Conservation (phyloP, 352 stramenopile species). For the Globisporangium iwayamae region DNA sequence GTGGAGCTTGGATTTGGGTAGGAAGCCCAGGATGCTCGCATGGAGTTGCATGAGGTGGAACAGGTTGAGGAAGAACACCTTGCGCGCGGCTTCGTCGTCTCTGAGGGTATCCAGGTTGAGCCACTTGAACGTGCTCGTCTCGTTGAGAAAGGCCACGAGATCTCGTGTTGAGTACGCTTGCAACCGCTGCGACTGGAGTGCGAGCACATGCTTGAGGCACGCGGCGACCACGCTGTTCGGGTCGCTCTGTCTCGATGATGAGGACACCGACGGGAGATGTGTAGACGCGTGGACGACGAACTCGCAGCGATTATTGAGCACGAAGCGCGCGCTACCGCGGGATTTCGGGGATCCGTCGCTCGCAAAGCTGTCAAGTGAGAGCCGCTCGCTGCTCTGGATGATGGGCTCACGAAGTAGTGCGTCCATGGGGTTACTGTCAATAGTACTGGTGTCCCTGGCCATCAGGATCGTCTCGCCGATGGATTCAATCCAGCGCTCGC, state of each 20-base stretch:
- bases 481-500: slow-evolving; percentile 26
- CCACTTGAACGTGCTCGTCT: slow-evolving; percentile 29
- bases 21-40: slow-evolving; percentile 33
- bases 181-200: slow-evolving; percentile 18
- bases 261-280: not conserved
- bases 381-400: slow-evolving; percentile 11
- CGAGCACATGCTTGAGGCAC: slow-evolving; percentile 18
- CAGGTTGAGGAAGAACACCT: slow-evolving; percentile 57
- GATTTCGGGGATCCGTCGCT: slow-evolving; percentile 18
- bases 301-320: slow-evolving; percentile 47
- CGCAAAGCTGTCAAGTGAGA: slow-evolving; percentile 24
- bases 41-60: slow-evolving; percentile 54
- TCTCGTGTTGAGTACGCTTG: slow-evolving; percentile 27
- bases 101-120: slow-evolving; percentile 21
- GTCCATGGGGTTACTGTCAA: not conserved
- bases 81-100: slow-evolving; percentile 20
- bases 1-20: slow-evolving; percentile 42
- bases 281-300: slow-evolving; percentile 15
- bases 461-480: slow-evolving; percentile 22
- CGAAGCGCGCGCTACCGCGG: slow-evolving; percentile 21
- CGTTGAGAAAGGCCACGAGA: slow-evolving; percentile 36
- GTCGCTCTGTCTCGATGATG: not conserved
- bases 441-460: not conserved
- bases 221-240: slow-evolving; percentile 21
- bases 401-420: slow-evolving; percentile 19